Percentiles rank a stretch among this genome's conserved stretches.
These are phyloP conservation scores for Morella rubra DNA, from an alignment of 306 rosid genomes.

Conservation along the genomic window DNA sequence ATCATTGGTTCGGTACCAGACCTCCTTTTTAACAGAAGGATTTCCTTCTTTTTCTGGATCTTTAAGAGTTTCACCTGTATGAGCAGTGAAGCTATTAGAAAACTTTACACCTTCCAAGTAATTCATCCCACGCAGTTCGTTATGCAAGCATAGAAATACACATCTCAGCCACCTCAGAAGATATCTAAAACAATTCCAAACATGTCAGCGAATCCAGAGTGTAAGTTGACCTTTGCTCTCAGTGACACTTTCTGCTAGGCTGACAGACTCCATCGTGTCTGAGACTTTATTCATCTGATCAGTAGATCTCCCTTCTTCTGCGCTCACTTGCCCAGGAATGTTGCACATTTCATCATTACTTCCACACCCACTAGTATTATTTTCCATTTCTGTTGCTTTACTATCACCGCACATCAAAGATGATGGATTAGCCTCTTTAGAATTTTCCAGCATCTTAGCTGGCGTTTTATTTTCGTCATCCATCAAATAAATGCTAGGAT, in stretches of 20 bases:
- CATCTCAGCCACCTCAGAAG: slow-evolving; percentile 3
- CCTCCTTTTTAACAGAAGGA: slow-evolving; percentile 45
- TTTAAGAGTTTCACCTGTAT: slow-evolving; percentile 54
- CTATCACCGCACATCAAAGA: slow-evolving; percentile 40
- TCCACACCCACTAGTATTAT: slow-evolving; percentile 27
- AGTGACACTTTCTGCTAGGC: slow-evolving; percentile 35
- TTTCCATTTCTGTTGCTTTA: slow-evolving; percentile 34
- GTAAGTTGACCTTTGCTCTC: slow-evolving; percentile 47
- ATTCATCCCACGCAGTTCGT: slow-evolving; percentile 7
- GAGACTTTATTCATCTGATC: slow-evolving; percentile 45
- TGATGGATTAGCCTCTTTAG: slow-evolving; percentile 41
- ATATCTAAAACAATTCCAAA: slow-evolving; percentile 20
- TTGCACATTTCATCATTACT: slow-evolving; percentile 29
- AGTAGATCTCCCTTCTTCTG: slow-evolving; percentile 35
- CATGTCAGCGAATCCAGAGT: slow-evolving; percentile 15
- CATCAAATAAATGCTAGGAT: slow-evolving; percentile 96
- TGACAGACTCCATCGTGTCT: slow-evolving; percentile 43
- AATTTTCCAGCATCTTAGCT: slow-evolving; percentile 36
- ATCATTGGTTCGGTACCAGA: slow-evolving; percentile 77
- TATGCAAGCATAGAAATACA: background rate
- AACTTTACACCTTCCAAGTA: slow-evolving; percentile 13
- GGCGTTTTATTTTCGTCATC: slow-evolving; percentile 74
- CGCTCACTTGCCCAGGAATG: slow-evolving; percentile 31
- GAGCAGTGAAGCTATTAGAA: slow-evolving; percentile 16
- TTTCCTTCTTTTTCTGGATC: slow-evolving; percentile 41